Conservation (phyloP, 768 basidiomycete genomes). For the Amanita pallidorosea region DNA sequence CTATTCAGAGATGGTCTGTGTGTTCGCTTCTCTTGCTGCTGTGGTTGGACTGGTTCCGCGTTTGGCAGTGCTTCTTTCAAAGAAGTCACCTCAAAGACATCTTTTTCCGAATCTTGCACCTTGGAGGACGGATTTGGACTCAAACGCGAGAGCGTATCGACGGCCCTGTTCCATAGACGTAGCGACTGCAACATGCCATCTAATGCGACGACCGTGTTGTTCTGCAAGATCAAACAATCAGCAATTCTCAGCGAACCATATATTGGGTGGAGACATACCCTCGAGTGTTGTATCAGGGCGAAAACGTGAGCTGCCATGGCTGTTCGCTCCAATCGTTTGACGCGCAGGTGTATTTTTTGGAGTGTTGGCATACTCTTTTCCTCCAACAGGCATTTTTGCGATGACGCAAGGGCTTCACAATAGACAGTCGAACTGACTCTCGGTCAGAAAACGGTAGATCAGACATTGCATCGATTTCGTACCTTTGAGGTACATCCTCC, state of each 20-base stretch:
- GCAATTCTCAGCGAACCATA: not conserved
- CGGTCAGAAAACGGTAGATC: not conserved
- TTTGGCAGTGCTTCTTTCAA: constrained; percentile 31
- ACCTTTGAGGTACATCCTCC: constrained; percentile 58
- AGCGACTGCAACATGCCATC: constrained; percentile 56
- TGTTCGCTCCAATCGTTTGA: constrained; percentile 50
- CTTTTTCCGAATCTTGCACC: constrained; percentile 24
- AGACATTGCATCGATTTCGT: not conserved
- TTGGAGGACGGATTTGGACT: constrained; percentile 16
- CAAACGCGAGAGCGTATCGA: constrained; percentile 56
- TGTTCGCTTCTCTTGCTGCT: constrained; percentile 11
- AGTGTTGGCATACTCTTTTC: constrained; percentile 40
- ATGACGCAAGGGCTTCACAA: constrained; percentile 44
- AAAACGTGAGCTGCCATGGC: constrained; percentile 66
- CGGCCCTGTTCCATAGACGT: constrained; percentile 72
- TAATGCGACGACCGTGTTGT: constrained; percentile 47
- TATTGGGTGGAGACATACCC: constrained; percentile 28
- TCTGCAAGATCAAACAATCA: constrained; percentile 24
- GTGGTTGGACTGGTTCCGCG: constrained; percentile 9
- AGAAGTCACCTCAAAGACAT: constrained; percentile 49
- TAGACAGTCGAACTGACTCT: constrained; percentile 38
- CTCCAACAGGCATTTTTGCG: constrained; percentile 25
- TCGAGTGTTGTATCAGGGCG: constrained; percentile 55
- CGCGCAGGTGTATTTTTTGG: constrained; percentile 49
- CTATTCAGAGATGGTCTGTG: constrained; percentile 18